Evolutionary conservation across 805 yeast genomes (phyloP).

Genomic region (Lipomyces mesembrius): DNA sequence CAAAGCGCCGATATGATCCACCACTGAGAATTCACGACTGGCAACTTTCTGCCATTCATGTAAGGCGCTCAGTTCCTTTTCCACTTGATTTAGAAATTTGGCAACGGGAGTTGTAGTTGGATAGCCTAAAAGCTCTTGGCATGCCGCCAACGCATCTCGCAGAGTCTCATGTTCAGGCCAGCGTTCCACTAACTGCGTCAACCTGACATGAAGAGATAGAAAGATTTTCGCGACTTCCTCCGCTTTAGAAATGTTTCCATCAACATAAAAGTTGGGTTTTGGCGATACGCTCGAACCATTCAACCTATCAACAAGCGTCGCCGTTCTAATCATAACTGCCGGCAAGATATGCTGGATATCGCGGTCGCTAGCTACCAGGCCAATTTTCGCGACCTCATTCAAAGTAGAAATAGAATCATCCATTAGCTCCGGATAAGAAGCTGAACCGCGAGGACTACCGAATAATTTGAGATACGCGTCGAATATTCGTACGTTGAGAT

Average conservation of each 20-base stretch:
- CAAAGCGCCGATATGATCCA: slow-evolving; percentile 57
- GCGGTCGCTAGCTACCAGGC: slow-evolving; percentile 36
- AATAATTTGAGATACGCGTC: background rate
- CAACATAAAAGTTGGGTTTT: slow-evolving; percentile 63
- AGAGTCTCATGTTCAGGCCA: slow-evolving; percentile 98
- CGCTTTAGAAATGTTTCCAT: slow-evolving; percentile 63
- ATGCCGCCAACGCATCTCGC: slow-evolving; percentile 64
- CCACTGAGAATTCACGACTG: slow-evolving; percentile 71
- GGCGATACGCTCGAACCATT: background rate
- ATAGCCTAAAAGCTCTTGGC: slow-evolving; percentile 66
- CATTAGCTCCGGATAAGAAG: background rate
- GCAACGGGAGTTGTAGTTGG: slow-evolving; percentile 76
- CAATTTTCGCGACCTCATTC: background rate
- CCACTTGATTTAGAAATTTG: slow-evolving; percentile 76
- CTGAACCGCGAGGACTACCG: background rate
- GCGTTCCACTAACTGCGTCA: slow-evolving; percentile 55
- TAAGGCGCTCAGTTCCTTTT: slow-evolving; percentile 79
- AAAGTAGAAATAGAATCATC: background rate
- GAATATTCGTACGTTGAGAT: background rate
- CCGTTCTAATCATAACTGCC: slow-evolving; percentile 11
- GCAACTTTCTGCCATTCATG: slow-evolving; percentile 96
- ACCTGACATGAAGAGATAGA: slow-evolving; percentile 44
- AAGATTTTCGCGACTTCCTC: slow-evolving; percentile 60
- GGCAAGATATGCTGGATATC: slow-evolving; percentile 11
- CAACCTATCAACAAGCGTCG: slow-evolving; percentile 7